Conservation (phyloP, 2,329 filamentous ascomycete species). For the Exophiala bonariae region DNA sequence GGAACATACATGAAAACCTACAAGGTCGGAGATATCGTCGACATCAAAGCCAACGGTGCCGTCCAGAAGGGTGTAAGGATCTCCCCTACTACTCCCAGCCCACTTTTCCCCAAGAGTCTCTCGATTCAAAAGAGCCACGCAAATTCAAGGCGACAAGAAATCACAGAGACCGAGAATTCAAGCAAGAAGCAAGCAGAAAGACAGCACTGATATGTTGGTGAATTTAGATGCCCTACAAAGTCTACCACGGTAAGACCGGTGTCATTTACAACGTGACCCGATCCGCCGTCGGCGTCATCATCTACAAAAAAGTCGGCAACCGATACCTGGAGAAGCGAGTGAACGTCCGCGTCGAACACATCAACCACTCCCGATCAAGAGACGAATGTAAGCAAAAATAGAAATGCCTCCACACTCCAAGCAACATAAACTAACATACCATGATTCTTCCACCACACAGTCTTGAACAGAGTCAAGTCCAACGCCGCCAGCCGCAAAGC, state of each 20-base stretch:
- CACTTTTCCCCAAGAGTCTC: slow-evolving; percentile 29
- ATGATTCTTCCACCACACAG: slow-evolving; percentile 3
- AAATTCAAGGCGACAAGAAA: neutral
- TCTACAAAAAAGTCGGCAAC: slow-evolving; percentile 99
- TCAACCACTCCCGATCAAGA: slow-evolving; percentile 88
- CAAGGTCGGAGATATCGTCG: slow-evolving; percentile 96
- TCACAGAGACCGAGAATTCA: neutral
- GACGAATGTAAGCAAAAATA: slow-evolving; percentile 64
- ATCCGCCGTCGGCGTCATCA: slow-evolving; percentile 95
- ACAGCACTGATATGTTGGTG: neutral
- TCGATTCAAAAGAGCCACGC: neutral
- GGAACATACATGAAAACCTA: slow-evolving; percentile 78
- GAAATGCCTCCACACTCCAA: neutral
- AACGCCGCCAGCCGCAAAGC: slow-evolving; percentile 91
- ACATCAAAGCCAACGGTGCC: slow-evolving; percentile 98
- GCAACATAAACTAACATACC: too few relatives aligned
- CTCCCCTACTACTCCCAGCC: slow-evolving; percentile 52
- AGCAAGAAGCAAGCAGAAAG: neutral
- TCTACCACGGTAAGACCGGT: slow-evolving; percentile 99
- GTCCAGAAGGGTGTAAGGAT: slow-evolving; percentile 77
- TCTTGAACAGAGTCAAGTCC: slow-evolving; percentile 92
- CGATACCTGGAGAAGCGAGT: slow-evolving; percentile 99
- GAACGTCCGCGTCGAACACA: slow-evolving; percentile 98
- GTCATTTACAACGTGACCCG: slow-evolving; percentile 99
- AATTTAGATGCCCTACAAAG: slow-evolving; percentile 98